Evolutionary conservation across 768 basidiomycete species (phyloP).

Genomic region (Boletus rex-veris): DNA sequence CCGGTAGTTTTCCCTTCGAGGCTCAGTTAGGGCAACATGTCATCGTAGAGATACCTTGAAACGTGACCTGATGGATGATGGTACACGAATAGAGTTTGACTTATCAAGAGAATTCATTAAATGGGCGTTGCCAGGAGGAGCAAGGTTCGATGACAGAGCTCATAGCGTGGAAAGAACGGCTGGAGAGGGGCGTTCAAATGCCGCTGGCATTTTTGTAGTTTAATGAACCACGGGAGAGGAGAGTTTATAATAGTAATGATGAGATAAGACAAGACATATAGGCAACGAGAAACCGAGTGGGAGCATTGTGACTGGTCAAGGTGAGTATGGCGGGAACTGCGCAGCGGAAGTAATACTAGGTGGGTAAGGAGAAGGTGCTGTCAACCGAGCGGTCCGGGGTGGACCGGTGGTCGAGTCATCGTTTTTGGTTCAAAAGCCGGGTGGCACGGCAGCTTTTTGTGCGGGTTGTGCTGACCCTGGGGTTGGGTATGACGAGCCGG

Average conservation of each 20-base stretch:
- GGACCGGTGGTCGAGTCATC: not conserved
- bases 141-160: conserved; percentile 14
- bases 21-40: conserved; percentile 31
- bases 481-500: conserved; percentile 53
- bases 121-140: conserved; percentile 30
- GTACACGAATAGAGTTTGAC: conserved; percentile 24
- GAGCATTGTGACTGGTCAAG: conserved; percentile 7
- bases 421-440: conserved; percentile 66
- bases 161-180: conserved; percentile 17
- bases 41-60: conserved; percentile 8
- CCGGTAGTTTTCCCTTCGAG: conserved; percentile 63
- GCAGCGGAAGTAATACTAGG: conserved; percentile 14
- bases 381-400: conserved; percentile 1
- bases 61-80: conserved; percentile 13
- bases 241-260: conserved; percentile 29
- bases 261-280: conserved; percentile 24
- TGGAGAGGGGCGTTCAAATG: conserved; percentile 23
- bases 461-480: conserved; percentile 36
- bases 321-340: conserved; percentile 10
- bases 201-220: conserved; percentile 15
- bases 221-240: conserved; percentile 19
- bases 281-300: conserved; percentile 8
- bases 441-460: conserved; percentile 67
- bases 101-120: conserved; percentile 20
- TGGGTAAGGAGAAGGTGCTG: conserved; percentile 5